These are phyloP conservation scores for Thalassiosira profunda DNA, from an alignment of 108 stramenopile genomes.

Conservation along the genomic window DNA sequence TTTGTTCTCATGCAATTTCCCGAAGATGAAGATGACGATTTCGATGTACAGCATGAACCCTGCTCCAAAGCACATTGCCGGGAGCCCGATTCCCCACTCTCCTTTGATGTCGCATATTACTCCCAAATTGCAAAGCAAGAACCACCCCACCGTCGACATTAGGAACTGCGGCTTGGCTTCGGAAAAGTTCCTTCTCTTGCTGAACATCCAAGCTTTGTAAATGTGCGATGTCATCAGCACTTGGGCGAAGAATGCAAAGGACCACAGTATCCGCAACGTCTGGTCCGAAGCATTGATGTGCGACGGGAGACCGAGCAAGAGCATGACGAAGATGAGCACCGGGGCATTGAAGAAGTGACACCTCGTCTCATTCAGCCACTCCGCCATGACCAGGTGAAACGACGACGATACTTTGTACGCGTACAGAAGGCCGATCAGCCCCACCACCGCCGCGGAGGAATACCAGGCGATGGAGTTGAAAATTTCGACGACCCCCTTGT, in stretches of 20 bases:
- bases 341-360: conserved; percentile 37
- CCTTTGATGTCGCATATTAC: conserved; percentile 9
- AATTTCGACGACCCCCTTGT: neutral
- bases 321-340: conserved; percentile 8
- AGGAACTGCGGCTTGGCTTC: conserved; percentile 26
- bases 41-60: conserved; percentile 31
- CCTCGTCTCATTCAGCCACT: conserved; percentile 22
- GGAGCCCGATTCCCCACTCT: conserved; percentile 21
- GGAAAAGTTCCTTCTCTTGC: neutral
- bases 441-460: neutral
- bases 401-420: neutral
- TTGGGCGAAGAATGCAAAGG: conserved; percentile 4
- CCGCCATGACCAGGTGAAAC: conserved; percentile 3
- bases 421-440: neutral
- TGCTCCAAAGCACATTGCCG: conserved; percentile 31
- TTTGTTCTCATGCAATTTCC: conserved; percentile 1
- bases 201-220: conserved; percentile 37
- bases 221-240: neutral
- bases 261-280: neutral
- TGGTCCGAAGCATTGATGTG: neutral
- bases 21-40: conserved; percentile 14
- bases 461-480: conserved; percentile 19
- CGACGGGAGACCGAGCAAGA: conserved; percentile 9
- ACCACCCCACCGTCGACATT: conserved; percentile 38
- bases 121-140: conserved; percentile 22